These are phyloP conservation scores for Aspergillus sparsus DNA, from an alignment of 495 filamentous ascomycete species.

Conservation along the genomic window DNA sequence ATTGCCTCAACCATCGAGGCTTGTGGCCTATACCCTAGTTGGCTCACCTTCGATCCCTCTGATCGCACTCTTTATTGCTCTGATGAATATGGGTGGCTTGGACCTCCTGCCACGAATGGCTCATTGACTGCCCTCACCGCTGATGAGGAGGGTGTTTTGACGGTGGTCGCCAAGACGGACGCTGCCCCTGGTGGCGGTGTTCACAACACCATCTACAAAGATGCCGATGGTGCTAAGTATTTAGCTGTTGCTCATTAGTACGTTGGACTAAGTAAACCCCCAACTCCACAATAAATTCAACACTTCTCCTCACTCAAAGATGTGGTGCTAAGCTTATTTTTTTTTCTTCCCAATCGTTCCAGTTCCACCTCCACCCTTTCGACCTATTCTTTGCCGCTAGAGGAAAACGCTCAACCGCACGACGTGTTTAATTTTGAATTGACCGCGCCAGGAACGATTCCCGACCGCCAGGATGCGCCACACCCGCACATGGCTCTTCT, in stretches of 20 bases:
- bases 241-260: conserved; percentile 52
- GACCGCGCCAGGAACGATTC: conserved; percentile 46
- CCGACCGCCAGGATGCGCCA: conserved; percentile 60
- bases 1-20: conserved; percentile 39
- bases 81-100: conserved; percentile 47
- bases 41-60: conserved; percentile 57
- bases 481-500: conserved; percentile 71
- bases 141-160: conserved; percentile 29
- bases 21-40: conserved; percentile 59
- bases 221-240: conserved; percentile 32
- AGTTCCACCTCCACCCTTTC: conserved; percentile 41
- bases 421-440: conserved; percentile 56
- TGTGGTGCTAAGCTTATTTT: conserved; percentile 16
- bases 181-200: conserved; percentile 42
- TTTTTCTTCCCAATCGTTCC: not conserved
- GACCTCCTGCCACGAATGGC: conserved; percentile 30
- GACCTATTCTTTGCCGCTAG: conserved; percentile 38
- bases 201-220: conserved; percentile 40
- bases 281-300: not conserved
- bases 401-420: conserved; percentile 26
- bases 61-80: conserved; percentile 59
- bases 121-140: conserved; percentile 32
- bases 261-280: conserved; percentile 11
- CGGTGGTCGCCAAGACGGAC: conserved; percentile 26
- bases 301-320: not conserved